Conservation (phyloP, 768 basidiomycete species). For the Boletales sp. region DNA sequence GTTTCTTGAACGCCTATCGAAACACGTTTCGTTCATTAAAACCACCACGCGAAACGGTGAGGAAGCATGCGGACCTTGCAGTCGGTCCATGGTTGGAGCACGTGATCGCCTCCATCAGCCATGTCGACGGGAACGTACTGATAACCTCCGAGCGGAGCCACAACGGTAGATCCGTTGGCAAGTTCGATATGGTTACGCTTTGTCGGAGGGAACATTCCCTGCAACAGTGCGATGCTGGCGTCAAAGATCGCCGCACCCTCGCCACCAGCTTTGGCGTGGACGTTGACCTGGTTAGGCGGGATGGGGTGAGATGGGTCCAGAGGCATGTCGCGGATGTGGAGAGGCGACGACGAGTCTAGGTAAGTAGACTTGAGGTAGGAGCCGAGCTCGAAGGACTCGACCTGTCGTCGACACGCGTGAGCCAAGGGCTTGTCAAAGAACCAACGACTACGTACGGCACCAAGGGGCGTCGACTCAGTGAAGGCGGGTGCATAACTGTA, state of each 20-base stretch:
- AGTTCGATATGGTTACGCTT: slow-evolving; percentile 64
- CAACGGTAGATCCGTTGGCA: slow-evolving; percentile 70
- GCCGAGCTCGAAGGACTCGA: slow-evolving; percentile 66
- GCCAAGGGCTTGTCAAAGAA: background rate
- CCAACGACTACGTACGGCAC: slow-evolving; percentile 47
- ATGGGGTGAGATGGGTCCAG: slow-evolving; percentile 53
- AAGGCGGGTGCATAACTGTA: slow-evolving; percentile 57
- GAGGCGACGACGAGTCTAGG: slow-evolving; percentile 60
- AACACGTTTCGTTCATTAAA: slow-evolving; percentile 1
- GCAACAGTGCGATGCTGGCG: slow-evolving; percentile 75
- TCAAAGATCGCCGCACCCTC: slow-evolving; percentile 83
- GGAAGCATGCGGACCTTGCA: slow-evolving; percentile 42
- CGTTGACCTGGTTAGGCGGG: slow-evolving; percentile 65
- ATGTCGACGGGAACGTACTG: slow-evolving; percentile 82
- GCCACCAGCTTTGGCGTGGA: slow-evolving; percentile 76
- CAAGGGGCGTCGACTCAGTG: slow-evolving; percentile 73
- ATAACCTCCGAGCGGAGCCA: slow-evolving; percentile 79
- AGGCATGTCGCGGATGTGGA: slow-evolving; percentile 66
- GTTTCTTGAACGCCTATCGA: slow-evolving; percentile 58
- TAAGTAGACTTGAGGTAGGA: slow-evolving; percentile 58
- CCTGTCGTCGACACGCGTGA: slow-evolving; percentile 36
- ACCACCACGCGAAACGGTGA: slow-evolving; percentile 38
- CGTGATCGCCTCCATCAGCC: slow-evolving; percentile 54
- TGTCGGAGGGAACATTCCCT: slow-evolving; percentile 81
- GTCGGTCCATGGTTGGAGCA: slow-evolving; percentile 73